Evolutionary conservation across 371 early-diverging fungal species (phyloP).

Genomic region (Nematocida sp.): DNA sequence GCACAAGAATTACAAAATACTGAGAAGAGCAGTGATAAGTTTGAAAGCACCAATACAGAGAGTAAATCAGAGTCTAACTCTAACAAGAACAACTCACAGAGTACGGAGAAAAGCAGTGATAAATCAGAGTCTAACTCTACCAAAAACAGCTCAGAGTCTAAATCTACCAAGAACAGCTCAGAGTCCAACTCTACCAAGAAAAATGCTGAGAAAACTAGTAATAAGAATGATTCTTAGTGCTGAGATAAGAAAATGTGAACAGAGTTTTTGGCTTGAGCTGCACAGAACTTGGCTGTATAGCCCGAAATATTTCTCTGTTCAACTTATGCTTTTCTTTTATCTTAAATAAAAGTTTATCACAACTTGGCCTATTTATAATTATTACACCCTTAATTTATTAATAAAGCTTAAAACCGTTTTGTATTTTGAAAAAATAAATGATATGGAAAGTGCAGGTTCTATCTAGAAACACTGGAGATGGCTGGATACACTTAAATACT

Average conservation of each 20-base stretch:
- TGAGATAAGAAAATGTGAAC: too few relatives aligned
- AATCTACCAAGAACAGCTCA: neutral
- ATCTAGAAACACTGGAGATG: neutral
- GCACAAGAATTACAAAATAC: neutral
- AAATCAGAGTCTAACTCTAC: neutral
- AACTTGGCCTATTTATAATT: too few relatives aligned
- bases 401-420: neutral
- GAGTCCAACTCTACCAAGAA: neutral
- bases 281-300: too few relatives aligned
- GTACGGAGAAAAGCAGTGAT: neutral
- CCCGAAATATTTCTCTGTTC: too few relatives aligned
- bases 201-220: neutral
- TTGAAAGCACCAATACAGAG: too few relatives aligned
- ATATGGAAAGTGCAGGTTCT: conserved; percentile 10
- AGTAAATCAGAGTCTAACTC: too few relatives aligned
- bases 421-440: neutral
- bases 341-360: too few relatives aligned
- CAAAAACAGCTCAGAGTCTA: neutral
- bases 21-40: neutral
- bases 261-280: too few relatives aligned
- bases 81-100: too few relatives aligned
- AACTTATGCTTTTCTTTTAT: too few relatives aligned
- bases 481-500: conserved; percentile 23
- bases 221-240: too few relatives aligned
- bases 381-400: too few relatives aligned